These are phyloP conservation scores for Entomortierella lignicola DNA, from an alignment of 192 early-diverging fungal species.

Conservation along the genomic window DNA sequence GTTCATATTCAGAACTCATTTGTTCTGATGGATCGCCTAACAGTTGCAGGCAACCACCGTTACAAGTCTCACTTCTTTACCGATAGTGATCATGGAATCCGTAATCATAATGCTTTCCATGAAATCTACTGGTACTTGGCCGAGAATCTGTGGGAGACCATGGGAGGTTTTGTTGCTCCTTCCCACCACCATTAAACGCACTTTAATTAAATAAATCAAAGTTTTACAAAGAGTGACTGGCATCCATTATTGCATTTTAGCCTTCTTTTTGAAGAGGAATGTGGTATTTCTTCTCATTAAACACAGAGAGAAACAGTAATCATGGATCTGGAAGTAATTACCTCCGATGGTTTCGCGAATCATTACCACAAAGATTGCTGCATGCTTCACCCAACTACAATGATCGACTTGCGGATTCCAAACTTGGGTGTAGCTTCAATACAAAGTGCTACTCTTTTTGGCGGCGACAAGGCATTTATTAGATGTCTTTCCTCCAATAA, in stretches of 20 bases:
- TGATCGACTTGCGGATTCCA: conserved; percentile 11
- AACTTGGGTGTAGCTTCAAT: conserved; percentile 9
- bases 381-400: conserved; percentile 5
- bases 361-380: not conserved
- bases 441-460: not conserved
- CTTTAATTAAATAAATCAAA: not conserved
- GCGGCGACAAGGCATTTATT: conserved; percentile 1
- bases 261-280: too few relatives aligned
- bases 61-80: conserved; percentile 92
- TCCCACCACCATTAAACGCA: conserved; percentile 36
- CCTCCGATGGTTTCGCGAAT: not conserved
- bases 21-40: conserved; percentile 78
- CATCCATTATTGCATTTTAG: too few relatives aligned
- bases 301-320: not conserved
- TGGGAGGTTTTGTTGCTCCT: conserved; percentile 47
- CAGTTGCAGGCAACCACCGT: conserved; percentile 74
- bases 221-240: too few relatives aligned
- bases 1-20: conserved; percentile 96
- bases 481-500: conserved; percentile 6
- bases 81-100: conserved; percentile 91
- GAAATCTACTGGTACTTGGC: conserved; percentile 57
- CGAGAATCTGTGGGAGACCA: conserved; percentile 35
- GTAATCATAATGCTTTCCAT: conserved; percentile 76
- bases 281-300: too few relatives aligned
- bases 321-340: conserved; percentile 7